Conservation (phyloP, 2,329 filamentous ascomycete genomes). For the Sporothrix mexicana region DNA sequence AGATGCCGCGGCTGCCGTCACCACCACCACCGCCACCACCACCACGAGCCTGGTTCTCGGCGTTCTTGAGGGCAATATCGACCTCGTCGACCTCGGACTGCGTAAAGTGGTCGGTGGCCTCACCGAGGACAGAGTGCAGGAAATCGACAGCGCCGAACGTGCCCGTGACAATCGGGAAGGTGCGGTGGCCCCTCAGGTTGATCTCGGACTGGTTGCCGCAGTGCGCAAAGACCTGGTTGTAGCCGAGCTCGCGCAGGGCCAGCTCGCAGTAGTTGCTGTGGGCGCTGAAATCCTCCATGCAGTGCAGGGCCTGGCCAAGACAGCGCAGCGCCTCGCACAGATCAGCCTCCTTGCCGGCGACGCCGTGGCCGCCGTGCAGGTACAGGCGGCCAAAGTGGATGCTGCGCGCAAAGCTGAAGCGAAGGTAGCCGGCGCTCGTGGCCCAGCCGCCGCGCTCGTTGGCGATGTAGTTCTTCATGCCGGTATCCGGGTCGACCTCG, state of each 20-base stretch:
- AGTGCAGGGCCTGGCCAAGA: conserved; percentile 77
- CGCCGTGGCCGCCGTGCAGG: conserved; percentile 65
- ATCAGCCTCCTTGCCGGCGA: conserved; percentile 72
- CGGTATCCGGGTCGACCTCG: conserved; percentile 74
- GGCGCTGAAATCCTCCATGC: conserved; percentile 78
- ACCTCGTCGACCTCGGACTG: conserved; percentile 85
- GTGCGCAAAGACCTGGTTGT: conserved; percentile 73
- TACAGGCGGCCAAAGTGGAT: conserved; percentile 81
- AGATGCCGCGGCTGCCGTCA: conserved; percentile 44
- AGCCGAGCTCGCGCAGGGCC: conserved; percentile 73
- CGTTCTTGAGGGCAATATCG: conserved; percentile 74
- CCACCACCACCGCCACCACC: conserved; percentile 39
- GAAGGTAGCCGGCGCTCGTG: conserved; percentile 84
- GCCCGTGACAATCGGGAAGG: conserved; percentile 76
- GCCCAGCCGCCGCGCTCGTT: conserved; percentile 89
- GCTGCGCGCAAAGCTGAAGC: conserved; percentile 73
- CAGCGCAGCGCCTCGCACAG: conserved; percentile 81
- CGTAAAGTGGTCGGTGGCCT: conserved; percentile 82
- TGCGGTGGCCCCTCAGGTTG: conserved; percentile 66
- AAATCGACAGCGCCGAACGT: conserved; percentile 85
- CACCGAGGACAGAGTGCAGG: conserved; percentile 74
- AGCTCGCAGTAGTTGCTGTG: conserved; percentile 87
- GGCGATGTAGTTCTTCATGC: conserved; percentile 99
- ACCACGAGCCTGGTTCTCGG: conserved; percentile 56
- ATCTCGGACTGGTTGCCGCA: conserved; percentile 72